Conservation (phyloP, 345 rosid species). For the Aquilaria sinensis region DNA sequence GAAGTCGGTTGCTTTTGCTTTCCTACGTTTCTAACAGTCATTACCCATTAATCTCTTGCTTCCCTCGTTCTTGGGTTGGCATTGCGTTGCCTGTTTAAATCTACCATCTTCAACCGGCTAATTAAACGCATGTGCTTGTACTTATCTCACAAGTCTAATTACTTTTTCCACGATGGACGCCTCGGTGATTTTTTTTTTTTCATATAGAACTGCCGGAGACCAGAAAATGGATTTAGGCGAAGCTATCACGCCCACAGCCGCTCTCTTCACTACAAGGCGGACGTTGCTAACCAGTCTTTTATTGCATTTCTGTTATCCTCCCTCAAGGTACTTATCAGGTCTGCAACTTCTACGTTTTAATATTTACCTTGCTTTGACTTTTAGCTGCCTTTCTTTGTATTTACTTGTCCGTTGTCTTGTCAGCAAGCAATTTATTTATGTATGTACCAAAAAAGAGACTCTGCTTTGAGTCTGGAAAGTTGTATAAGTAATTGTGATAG, state of each 20-base stretch:
- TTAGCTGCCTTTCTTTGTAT: not conserved
- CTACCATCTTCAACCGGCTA: too few species aligned
- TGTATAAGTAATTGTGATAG: not conserved
- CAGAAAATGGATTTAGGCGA: slow-evolving; percentile 30
- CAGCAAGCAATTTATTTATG: not conserved
- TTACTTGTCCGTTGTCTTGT: too few species aligned
- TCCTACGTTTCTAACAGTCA: not conserved
- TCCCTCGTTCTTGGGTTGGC: not conserved
- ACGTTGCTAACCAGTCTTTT: slow-evolving; percentile 47
- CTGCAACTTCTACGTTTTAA: slow-evolving; percentile 40
- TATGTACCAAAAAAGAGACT: too few species aligned
- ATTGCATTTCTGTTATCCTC: slow-evolving; percentile 47
- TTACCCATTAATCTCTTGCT: slow-evolving; percentile 4
- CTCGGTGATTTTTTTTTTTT: slow-evolving; percentile 10
- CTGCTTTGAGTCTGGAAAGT: not conserved
- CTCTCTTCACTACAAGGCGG: slow-evolving; percentile 42
- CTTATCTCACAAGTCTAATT: not conserved
- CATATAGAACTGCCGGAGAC: slow-evolving; percentile 24
- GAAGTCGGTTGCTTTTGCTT: slow-evolving; percentile 2
- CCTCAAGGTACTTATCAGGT: slow-evolving; percentile 99
- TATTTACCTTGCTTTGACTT: slow-evolving; percentile 1
- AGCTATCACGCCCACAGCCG: slow-evolving; percentile 24
- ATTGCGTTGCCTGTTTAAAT: not conserved
- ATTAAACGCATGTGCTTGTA: not conserved
- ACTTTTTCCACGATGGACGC: not conserved